Evolutionary conservation across 2,329 filamentous ascomycete genomes (phyloP).

Genomic region (Aspergillus melleus): DNA sequence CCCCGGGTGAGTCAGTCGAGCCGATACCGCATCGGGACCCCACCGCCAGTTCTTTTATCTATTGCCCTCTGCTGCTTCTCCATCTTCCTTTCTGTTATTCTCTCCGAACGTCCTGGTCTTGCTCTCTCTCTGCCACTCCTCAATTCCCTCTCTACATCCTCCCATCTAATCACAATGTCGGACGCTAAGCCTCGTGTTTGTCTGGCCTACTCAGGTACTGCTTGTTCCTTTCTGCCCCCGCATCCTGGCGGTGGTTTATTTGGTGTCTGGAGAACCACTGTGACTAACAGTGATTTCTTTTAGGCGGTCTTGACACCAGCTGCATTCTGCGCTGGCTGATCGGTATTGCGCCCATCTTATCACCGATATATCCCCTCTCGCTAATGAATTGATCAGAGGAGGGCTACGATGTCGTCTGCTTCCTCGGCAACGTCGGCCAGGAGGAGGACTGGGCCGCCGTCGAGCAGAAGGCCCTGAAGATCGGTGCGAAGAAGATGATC

Average conservation of each 20-base stretch:
- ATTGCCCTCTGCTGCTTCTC: neutral
- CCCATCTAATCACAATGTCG: slow-evolving; percentile 8
- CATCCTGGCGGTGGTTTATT: neutral
- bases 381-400: slow-evolving; percentile 12
- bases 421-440: slow-evolving; percentile 68
- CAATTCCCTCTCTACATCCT: neutral
- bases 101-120: neutral
- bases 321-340: slow-evolving; percentile 27
- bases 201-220: slow-evolving; percentile 25
- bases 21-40: too few species aligned
- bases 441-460: slow-evolving; percentile 74
- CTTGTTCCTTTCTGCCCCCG: neutral
- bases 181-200: slow-evolving; percentile 20
- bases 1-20: too few species aligned
- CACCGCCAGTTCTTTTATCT: too few species aligned
- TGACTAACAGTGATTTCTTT: slow-evolving; percentile 3
- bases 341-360: slow-evolving; percentile 2
- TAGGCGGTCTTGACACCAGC: slow-evolving; percentile 48
- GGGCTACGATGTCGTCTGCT: slow-evolving; percentile 18
- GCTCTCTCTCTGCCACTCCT: neutral
- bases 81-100: neutral
- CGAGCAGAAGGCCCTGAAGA: slow-evolving; percentile 68
- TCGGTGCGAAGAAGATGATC: slow-evolving; percentile 66
- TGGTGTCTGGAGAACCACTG: neutral
- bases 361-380: neutral